phyloP scores from a whole-genome alignment of 345 rosid species.

The Boechera retrofracta region DNA sequence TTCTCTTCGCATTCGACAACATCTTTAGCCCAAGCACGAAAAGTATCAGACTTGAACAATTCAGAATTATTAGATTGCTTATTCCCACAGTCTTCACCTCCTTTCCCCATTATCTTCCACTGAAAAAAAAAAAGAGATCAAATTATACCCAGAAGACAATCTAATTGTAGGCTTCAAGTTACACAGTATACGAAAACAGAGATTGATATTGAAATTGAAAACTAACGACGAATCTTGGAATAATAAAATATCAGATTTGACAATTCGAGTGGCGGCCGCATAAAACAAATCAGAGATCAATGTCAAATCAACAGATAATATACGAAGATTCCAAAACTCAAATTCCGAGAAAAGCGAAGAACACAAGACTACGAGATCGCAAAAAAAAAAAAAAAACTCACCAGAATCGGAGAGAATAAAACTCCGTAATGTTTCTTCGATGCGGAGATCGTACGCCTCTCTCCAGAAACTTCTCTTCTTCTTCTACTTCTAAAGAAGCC shows the following conservation, averaged over 20 bases:
- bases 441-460: constrained; percentile 34
- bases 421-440: constrained; percentile 44
- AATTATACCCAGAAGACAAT: constrained; percentile 3
- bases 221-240: neutral
- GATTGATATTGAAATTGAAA: neutral
- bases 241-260: constrained; percentile 3
- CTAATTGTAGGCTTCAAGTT: constrained; percentile 2
- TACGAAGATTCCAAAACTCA: constrained; percentile 14
- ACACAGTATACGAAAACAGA: neutral
- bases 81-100: constrained; percentile 59
- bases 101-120: constrained; percentile 67
- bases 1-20: constrained; percentile 64
- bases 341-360: constrained; percentile 1
- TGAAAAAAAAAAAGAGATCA: neutral
- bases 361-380: constrained; percentile 29
- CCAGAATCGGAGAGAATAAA: constrained; percentile 31
- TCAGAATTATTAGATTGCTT: constrained; percentile 28
- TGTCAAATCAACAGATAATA: constrained; percentile 20
- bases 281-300: constrained; percentile 28
- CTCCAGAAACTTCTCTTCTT: constrained; percentile 43
- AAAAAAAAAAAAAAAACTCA: constrained; percentile 20
- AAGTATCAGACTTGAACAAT: constrained; percentile 38
- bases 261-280: constrained; percentile 20
- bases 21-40: constrained; percentile 81
- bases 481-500: constrained; percentile 11